Conservation (phyloP, 768 basidiomycete genomes). For the Cystoderma amianthinum region DNA sequence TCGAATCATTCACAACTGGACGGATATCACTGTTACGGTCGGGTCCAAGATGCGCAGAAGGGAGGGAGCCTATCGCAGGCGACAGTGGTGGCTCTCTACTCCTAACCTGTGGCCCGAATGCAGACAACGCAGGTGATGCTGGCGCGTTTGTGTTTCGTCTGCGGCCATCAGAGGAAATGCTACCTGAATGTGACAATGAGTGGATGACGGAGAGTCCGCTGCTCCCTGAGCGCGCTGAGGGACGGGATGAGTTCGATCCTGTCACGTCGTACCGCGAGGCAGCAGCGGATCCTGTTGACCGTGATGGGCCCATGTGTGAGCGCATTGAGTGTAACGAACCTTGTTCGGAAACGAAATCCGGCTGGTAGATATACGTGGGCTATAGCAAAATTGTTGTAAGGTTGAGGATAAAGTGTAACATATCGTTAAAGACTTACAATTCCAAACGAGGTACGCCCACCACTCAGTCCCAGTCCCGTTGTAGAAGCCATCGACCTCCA, state of each 20-base stretch:
- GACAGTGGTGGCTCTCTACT: conserved; percentile 11
- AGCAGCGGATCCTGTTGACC: conserved; percentile 48
- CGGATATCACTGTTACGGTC: conserved; percentile 6
- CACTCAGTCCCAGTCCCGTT: conserved; percentile 17
- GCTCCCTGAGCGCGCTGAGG: conserved; percentile 27
- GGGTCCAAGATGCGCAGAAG: conserved; percentile 10
- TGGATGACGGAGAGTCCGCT: conserved; percentile 25
- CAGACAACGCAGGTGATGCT: conserved; percentile 44
- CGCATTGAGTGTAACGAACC: conserved; percentile 62
- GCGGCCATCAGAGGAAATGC: conserved; percentile 49
- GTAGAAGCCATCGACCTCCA: conserved; percentile 53
- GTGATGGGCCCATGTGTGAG: conserved; percentile 45
- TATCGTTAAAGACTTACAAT: conserved; percentile 33
- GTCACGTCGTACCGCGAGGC: conserved; percentile 35
- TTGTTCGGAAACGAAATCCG: conserved; percentile 44
- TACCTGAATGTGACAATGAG: conserved; percentile 41
- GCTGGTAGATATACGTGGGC: conserved; percentile 37
- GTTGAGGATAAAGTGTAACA: conserved; percentile 6
- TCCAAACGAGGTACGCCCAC: conserved; percentile 55
- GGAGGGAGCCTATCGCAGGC: conserved; percentile 11
- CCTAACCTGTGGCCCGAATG: conserved; percentile 28
- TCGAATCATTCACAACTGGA: conserved; percentile 6
- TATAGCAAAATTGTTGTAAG: conserved; percentile 12
- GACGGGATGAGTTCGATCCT: conserved; percentile 42
- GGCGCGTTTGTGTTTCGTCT: conserved; percentile 14